These are phyloP conservation scores for Pseudozyma pruni DNA, from an alignment of 1,284 basidiomycete species.

Conservation along the genomic window DNA sequence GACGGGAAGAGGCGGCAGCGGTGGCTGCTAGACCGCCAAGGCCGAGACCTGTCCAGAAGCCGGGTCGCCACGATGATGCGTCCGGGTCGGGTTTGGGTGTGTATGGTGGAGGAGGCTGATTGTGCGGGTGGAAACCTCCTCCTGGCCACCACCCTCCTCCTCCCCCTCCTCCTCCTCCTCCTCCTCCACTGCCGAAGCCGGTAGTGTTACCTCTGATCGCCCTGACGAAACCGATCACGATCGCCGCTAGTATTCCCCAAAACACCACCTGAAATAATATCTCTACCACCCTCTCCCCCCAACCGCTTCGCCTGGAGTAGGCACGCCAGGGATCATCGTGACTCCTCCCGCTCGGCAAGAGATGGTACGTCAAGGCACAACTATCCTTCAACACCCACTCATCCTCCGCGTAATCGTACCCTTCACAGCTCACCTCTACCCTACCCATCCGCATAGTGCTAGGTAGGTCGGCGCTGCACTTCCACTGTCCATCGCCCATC, in stretches of 20 bases:
- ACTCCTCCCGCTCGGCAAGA: slow-evolving; percentile 33
- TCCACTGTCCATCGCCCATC: slow-evolving; percentile 73
- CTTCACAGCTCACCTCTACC: slow-evolving; percentile 87
- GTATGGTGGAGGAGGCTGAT: slow-evolving; percentile 81
- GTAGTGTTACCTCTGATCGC: slow-evolving; percentile 18
- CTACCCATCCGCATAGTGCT: slow-evolving; percentile 80
- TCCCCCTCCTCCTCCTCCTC: slow-evolving; percentile 65
- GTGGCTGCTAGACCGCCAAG: slow-evolving; percentile 39
- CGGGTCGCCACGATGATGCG: slow-evolving; percentile 43
- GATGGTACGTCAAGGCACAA: slow-evolving; percentile 43
- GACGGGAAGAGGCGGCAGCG: slow-evolving; percentile 16
- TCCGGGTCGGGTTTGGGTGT: slow-evolving; percentile 69
- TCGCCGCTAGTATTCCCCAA: slow-evolving; percentile 67
- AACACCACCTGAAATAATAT: slow-evolving; percentile 74
- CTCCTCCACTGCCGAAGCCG: slow-evolving; percentile 70
- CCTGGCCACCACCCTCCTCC: slow-evolving; percentile 51
- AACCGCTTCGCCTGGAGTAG: slow-evolving; percentile 19
- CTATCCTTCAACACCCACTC: slow-evolving; percentile 78
- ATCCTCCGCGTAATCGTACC: slow-evolving; percentile 83
- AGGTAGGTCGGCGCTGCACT: slow-evolving; percentile 89
- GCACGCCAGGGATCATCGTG: slow-evolving; percentile 17
- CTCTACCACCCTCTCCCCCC: slow-evolving; percentile 57
- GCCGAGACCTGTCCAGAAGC: slow-evolving; percentile 58
- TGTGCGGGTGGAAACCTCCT: neutral
- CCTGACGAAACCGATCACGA: slow-evolving; percentile 32